Base-by-base conservation (phyloP, 495 filamentous ascomycete genomes). In the Neurospora sp. region DNA sequence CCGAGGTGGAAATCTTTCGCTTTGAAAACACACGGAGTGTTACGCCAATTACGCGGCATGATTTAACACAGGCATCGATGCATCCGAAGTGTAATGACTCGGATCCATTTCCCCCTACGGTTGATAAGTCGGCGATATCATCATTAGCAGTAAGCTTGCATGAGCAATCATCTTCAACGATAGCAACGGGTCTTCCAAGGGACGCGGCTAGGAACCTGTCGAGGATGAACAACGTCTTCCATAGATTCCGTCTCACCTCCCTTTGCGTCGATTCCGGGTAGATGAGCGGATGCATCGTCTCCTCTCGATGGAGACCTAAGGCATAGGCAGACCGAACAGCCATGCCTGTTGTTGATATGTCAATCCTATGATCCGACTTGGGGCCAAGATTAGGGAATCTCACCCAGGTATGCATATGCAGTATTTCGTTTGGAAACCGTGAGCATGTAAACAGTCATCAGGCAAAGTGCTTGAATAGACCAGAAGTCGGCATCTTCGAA, bases 1-100 rank as follows among this genome's bases (percentile, higher is more conserved):
- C 83, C 28, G 84, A 82, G 39, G 90, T 90, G 9, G 90, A 92
- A 54, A 93, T 88, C 73, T 89, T 92, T 73, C 90, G 85, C 69
- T 88, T 86, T 73, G 91, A 89, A 75, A 92, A 94, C 28, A 93
- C 88, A 59, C 87, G 89, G 21, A 94, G 84, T 31, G 91, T 90
- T 6, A 84, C 82, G 40, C 92, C 91, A 70, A 94, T 90, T 42
- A 91, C 85, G 48, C 86, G 88, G 74, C 88, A 90, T 70, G 85
- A 87, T 40, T 85, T 84, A 10, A 90, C 86, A 10, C 86, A 83
- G 6, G 87, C 84, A 75, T 89, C 85, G 3, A 91, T 79, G 34
- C 83, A 85, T 38, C 70, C 76, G 11, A 78, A 75, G 71, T 82
- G 82, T 9, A 81, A 54, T 24, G 69, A 70, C 70, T 77, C 70